Evolutionary conservation across 306 rosid species (phyloP), one percentile per base, ranked within the genome.

Genomic region (Styphnolobium japonicum): DNA sequence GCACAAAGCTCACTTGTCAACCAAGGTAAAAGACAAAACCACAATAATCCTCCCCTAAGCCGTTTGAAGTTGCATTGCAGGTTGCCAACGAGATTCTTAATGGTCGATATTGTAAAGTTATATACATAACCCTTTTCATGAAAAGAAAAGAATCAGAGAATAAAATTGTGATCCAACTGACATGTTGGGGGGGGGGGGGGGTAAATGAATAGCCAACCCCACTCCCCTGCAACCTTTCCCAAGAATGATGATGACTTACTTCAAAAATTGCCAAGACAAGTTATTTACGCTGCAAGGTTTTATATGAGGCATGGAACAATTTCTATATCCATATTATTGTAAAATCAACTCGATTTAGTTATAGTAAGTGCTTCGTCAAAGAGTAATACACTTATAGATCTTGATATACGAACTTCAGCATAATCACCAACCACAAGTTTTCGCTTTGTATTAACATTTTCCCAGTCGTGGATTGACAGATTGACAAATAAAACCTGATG

Each of bases 321-420:
- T 85, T 85, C 92, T 71, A 79, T 85, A 73, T 67, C 71, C 49
- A 42, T 43, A 62, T n/a, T 67, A 55, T 73, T 80, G 80, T 89
- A 86, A 79, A 96, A 96, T 21, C 86, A 83, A 74, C 86, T 96
- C 68, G 93, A 76, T 83, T 89, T 93, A 15, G 89, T 93, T 63
- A 93, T 82, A 45, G 96, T 93, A 83, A 89, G 82, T 45, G 96
- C 92, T 76, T 90, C 94, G 19, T 98, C 99, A 56, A 77, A 84
- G 25, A 95, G 90, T 15, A 98, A 93, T 18, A 98, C 98, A 82
- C 92, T 86, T 2, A 96, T 74, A 64, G 99, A 95, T 82, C 88
- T 91, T 75, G 82, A 84, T 85, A 95, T 82, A 29, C 63, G 85
- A 36, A 96, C 98, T 89, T 96, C 99, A 68, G 90, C 99, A 66